phyloP scores from a whole-genome alignment of 2,329 filamentous ascomycete genomes.

The Diaporthe aspalathi region DNA sequence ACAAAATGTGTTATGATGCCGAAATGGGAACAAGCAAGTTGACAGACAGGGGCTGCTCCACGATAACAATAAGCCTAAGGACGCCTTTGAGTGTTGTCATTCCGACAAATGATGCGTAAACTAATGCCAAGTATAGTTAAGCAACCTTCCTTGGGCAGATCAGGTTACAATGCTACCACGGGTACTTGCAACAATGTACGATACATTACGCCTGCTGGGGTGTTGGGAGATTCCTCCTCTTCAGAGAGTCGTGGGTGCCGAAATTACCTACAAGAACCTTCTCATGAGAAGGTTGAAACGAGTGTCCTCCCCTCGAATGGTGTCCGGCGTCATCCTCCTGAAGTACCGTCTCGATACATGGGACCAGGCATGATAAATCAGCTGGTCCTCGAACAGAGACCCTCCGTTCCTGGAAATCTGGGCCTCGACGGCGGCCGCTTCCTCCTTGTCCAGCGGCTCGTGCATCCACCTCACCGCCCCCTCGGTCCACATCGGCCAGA shows the following conservation, averaged over 20 bases:
- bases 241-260: not conserved
- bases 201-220: too few species aligned
- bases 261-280: not conserved
- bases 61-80: too few species aligned
- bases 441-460: not conserved
- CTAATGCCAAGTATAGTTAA: too few species aligned
- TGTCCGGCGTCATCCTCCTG: not conserved
- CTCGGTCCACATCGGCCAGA: slow-evolving; percentile 4
- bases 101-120: too few species aligned
- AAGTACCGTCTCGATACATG: not conserved
- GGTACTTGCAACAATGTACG: not conserved
- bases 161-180: not conserved
- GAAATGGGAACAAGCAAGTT: too few species aligned
- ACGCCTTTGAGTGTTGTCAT: too few species aligned
- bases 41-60: too few species aligned
- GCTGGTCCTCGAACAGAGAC: not conserved
- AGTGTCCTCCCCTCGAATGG: not conserved
- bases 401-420: not conserved
- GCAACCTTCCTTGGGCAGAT: too few species aligned
- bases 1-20: too few species aligned
- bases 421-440: not conserved
- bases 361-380: not conserved
- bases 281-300: not conserved
- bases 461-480: not conserved
- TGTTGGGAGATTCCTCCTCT: too few species aligned